phyloP scores from a whole-genome alignment of 768 basidiomycete species.

The Trametes coccinea region DNA sequence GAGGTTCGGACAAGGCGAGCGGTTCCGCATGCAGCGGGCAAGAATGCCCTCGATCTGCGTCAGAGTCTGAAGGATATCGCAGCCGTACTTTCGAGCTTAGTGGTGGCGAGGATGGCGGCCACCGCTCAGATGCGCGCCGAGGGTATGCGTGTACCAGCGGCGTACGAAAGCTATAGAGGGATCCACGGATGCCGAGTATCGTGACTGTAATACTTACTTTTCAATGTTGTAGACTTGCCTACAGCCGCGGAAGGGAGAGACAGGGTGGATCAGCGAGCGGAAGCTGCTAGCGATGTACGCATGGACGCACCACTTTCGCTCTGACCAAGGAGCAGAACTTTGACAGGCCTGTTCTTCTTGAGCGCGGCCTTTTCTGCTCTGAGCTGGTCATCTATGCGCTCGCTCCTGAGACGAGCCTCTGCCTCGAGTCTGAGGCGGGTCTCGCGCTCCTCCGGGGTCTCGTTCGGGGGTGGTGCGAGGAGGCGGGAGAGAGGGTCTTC shows the following conservation, averaged over 20 bases:
- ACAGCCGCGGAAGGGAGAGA: background rate
- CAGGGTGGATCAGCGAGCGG: background rate
- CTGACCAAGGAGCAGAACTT: constrained; percentile 42
- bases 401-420: constrained; percentile 59
- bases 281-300: background rate
- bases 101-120: too few species aligned
- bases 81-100: constrained; percentile 15
- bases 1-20: too few species aligned
- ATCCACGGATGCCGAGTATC: too few species aligned
- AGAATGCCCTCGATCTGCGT: background rate
- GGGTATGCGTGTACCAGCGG: too few species aligned
- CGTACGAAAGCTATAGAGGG: too few species aligned
- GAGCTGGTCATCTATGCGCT: constrained; percentile 46
- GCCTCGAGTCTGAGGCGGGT: constrained; percentile 50
- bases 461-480: constrained; percentile 57
- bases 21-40: background rate
- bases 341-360: constrained; percentile 36
- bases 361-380: constrained; percentile 33
- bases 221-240: constrained; percentile 45
- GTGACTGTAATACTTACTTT: constrained; percentile 38
- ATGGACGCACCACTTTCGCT: constrained; percentile 37
- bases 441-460: constrained; percentile 50
- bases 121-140: too few species aligned
- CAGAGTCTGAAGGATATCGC: too few species aligned
- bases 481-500: constrained; percentile 63